A percentile compares a stretch with the other conserved stretches of the same genome.
Evolutionary conservation across 805 yeast species (phyloP).

Genomic region (Alloascoidea africana): DNA sequence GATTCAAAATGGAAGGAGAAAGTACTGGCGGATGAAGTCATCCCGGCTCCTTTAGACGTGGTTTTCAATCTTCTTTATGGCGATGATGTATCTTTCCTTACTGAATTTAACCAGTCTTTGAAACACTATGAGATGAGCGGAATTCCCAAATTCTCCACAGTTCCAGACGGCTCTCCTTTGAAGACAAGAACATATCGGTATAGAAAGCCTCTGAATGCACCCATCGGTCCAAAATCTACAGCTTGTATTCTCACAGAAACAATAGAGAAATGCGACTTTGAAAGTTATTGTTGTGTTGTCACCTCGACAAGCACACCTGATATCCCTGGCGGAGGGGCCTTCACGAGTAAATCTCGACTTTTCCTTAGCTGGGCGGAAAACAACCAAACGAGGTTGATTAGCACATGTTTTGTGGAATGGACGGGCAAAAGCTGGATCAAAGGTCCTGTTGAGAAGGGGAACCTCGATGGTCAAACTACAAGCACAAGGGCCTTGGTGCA

Average conservation of each 20-base stretch:
- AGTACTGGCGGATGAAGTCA: conserved; percentile 31
- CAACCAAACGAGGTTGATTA: conserved; percentile 40
- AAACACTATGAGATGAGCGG: conserved; percentile 16
- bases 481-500: conserved; percentile 36
- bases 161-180: conserved; percentile 24
- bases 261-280: conserved; percentile 37
- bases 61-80: conserved; percentile 64
- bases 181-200: conserved; percentile 36
- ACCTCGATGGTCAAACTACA: conserved; percentile 62
- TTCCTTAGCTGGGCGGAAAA: conserved; percentile 59
- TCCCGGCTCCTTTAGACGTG: conserved; percentile 66
- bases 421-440: conserved; percentile 87
- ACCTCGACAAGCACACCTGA: conserved; percentile 72
- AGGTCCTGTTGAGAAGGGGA: conserved; percentile 74
- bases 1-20: conserved; percentile 34
- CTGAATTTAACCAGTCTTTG: conserved; percentile 20
- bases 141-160: conserved; percentile 14
- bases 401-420: conserved; percentile 82
- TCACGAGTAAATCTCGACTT: conserved; percentile 60
- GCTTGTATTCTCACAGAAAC: conserved; percentile 56
- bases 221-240: conserved; percentile 91
- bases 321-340: conserved; percentile 85
- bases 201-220: conserved; percentile 56
- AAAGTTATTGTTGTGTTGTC: conserved; percentile 40
- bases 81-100: conserved; percentile 27